phyloP scores from a whole-genome alignment of 106 monocot genomes.

The Gastrodia elata region DNA sequence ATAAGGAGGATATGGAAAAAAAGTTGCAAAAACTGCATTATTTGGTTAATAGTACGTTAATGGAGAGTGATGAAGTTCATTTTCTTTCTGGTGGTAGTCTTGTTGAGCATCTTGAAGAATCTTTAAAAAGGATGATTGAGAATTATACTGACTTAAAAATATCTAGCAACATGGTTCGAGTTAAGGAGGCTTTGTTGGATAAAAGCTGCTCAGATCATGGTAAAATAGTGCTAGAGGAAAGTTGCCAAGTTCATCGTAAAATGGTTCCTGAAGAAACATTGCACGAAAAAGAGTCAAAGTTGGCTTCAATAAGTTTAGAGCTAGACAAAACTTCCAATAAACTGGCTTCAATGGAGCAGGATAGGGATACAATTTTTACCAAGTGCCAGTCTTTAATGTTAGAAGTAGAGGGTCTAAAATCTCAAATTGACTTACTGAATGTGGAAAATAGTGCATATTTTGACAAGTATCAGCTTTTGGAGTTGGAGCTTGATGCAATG shows the following conservation, averaged over 20 bases:
- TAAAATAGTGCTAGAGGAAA: constrained; percentile 13
- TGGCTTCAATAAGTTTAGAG: constrained; percentile 28
- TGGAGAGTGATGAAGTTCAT: constrained; percentile 19
- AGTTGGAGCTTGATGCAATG: constrained; percentile 41
- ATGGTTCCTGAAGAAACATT: constrained; percentile 13
- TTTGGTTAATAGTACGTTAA: constrained; percentile 37
- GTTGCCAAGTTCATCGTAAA: constrained; percentile 9
- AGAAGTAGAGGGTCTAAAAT: constrained; percentile 38
- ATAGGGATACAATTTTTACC: constrained; percentile 39
- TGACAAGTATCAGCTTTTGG: constrained; percentile 38
- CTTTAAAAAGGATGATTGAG: constrained; percentile 49
- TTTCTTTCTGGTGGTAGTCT: constrained; percentile 14
- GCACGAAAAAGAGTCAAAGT: constrained; percentile 27
- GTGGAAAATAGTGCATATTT: constrained; percentile 32
- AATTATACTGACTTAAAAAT: constrained; percentile 26
- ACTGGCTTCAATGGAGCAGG: constrained; percentile 32
- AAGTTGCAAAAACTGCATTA: constrained; percentile 37
- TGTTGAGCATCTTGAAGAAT: constrained; percentile 33
- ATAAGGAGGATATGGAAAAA: constrained; percentile 25
- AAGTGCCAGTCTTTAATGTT: constrained; percentile 35
- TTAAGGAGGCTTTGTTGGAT: constrained; percentile 10
- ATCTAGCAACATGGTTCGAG: constrained; percentile 9
- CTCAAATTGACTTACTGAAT: constrained; percentile 36
- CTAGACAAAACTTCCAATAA: constrained; percentile 27
- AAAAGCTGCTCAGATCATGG: constrained; percentile 20